Conservation (phyloP, 2,329 filamentous ascomycete genomes). For the Shiraia bambusicola region DNA sequence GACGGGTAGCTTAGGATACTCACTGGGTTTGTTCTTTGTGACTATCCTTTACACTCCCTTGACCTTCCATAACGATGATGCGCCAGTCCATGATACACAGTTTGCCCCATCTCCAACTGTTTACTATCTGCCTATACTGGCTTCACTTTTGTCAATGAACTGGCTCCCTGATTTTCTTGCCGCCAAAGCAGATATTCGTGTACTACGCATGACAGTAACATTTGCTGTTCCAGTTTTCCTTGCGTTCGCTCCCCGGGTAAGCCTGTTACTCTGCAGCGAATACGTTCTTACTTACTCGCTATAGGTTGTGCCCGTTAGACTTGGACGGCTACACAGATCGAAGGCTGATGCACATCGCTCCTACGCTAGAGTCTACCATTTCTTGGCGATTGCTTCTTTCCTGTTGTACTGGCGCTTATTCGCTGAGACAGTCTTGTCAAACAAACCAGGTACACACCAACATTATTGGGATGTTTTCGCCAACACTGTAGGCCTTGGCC, state of each 20-base stretch:
- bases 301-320: constrained; percentile 50
- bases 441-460: constrained; percentile 51
- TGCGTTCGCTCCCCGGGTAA: constrained; percentile 39
- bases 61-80: constrained; percentile 44
- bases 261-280: background rate
- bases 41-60: constrained; percentile 59
- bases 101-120: constrained; percentile 37
- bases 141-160: constrained; percentile 51
- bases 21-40: constrained; percentile 65
- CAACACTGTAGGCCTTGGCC: constrained; percentile 47
- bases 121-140: constrained; percentile 47
- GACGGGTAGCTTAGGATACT: constrained; percentile 61
- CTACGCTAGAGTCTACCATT: constrained; percentile 52
- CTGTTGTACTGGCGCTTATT: constrained; percentile 52
- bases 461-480: constrained; percentile 36
- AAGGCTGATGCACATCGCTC: constrained; percentile 44
- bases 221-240: constrained; percentile 36
- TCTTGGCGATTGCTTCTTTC: constrained; percentile 49
- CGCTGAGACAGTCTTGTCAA: constrained; percentile 48
- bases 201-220: constrained; percentile 26
- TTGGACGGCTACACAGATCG: constrained; percentile 51
- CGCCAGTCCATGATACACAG: constrained; percentile 33
- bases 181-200: constrained; percentile 23
- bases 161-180: constrained; percentile 35
- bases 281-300: constrained; percentile 10